Evolutionary conservation across 2,329 filamentous ascomycete genomes (phyloP), one percentile per base, ranked within the genome.

Genomic region (Sporothrix schenckii): DNA sequence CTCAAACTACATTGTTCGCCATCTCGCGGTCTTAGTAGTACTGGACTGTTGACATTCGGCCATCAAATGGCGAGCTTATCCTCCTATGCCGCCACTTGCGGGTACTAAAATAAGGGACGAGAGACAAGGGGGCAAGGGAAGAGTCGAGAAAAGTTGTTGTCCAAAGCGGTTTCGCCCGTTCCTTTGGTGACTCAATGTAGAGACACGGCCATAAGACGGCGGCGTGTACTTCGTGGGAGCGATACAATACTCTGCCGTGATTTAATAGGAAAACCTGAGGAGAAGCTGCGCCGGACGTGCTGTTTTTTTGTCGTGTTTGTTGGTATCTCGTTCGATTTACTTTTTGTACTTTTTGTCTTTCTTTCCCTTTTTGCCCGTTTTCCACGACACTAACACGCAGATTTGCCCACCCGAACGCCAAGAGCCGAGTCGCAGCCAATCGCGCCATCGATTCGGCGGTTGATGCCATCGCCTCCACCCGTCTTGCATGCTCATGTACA

Each of bases 371-470:
- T 56, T 68, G 52, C 66, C 66, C 63, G 50, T 14, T 21, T 44
- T 50, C n/a, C 13, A 30, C 4, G 13, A 49, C 30, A 56, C 65
- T 44, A 67, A 58, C 41, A 58, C 44, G 67, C 30, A 47, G 58
- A 27, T n/a, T 47, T 39, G 56, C 34, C 39, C 39, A 34, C 34
- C 6, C 34, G 4, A 61, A 61, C 39, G 58, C 58, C 27, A 63
- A 63, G n/a, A 47, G 39, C 39, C 58, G 39, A 63, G 21, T 47
- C 39, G 58, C 58, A 63, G 19, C 53, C 69, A 73, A 78, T 78
- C 73, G 77, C 77, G 77, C 75, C 76, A 78, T 78, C 73, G 73
- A 68, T 69, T 71, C 72, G 69, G 69, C 53, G 54, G 27, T 72
- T 78, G 76, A 77, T 77, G 76, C 74, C 74, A 78, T 66, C 47